Evolutionary conservation across 2,329 filamentous ascomycete genomes (phyloP), one percentile per base, ranked within the genome.

Genomic region (Blumeria graminis): DNA sequence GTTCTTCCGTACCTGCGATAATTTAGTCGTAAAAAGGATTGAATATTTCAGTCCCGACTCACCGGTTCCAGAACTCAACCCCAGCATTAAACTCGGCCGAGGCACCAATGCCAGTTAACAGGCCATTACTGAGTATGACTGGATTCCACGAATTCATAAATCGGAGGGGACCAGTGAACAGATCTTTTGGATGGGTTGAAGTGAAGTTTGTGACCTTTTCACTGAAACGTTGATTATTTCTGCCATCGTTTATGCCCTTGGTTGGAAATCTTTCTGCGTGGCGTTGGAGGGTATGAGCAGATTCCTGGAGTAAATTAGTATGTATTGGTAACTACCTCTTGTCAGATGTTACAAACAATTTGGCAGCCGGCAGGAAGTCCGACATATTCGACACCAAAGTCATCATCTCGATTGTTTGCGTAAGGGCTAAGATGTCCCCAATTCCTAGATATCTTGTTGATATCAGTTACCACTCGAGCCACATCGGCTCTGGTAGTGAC

Each of bases 251-350:
- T 28, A 28, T 28, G 22, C 22, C 22, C 22, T 4, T 28, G 0
- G 70, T 74, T 3, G 74, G 73, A 48, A 75, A 77, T 22, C 76
- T 70, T 58, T 78, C 68, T 0, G 73, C 72, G 63, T 78, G 76
- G 33, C 76, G 70, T 61, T 78, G 75, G 14, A 79, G 68, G 6
- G 71, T 67, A 60, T 77, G 74, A 0, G 69, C 74, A 45, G 60
- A 62, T 59, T 62, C 62, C 62, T 63, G 18, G 3, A n/a, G 32
- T 34, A 6, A 11, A 28, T 28, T 28, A 28, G 22, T 28, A 28
- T 28, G 1, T 28, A 4, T 28, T 28, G 22, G 22, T 28, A 28
- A 28, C 22, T 28, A 28, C 4, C 22, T 28, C 22, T 28, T 4
- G 22, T 28, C 22, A 28, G 22, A 28, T 28, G 22, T 50, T 50